Percentiles rank a stretch among this genome's conserved stretches.
These are phyloP conservation scores for Monosporascus sp. DNA, from an alignment of 2,329 filamentous ascomycete species.

Conservation along the genomic window DNA sequence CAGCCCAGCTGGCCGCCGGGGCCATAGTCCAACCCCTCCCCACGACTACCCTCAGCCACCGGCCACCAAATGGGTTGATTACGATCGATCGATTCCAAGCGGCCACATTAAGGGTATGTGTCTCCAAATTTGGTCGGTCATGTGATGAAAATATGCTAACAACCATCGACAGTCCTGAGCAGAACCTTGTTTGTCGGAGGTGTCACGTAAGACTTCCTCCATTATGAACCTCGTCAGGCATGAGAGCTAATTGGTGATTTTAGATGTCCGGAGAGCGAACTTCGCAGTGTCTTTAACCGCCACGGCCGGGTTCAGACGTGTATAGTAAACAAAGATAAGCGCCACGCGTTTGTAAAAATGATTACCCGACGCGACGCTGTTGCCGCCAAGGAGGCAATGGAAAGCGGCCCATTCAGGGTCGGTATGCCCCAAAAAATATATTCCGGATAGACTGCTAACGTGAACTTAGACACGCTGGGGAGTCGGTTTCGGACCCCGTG, in stretches of 20 bases:
- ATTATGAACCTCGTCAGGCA: constrained; percentile 1
- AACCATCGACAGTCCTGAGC: constrained; percentile 64
- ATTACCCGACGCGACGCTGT: constrained; percentile 81
- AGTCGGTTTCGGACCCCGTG: constrained; percentile 91
- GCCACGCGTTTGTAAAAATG: constrained; percentile 99
- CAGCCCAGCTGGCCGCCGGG: constrained; percentile 68
- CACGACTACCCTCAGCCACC: constrained; percentile 29
- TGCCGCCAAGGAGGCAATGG: constrained; percentile 80
- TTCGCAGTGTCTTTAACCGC: constrained; percentile 72
- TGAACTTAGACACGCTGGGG: constrained; percentile 79
- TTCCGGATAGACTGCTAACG: constrained; percentile 10
- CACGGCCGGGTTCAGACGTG: constrained; percentile 92
- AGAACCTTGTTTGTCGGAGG: constrained; percentile 95
- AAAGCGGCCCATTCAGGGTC: constrained; percentile 70
- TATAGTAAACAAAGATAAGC: constrained; percentile 96
- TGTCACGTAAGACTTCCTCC: constrained; percentile 61
- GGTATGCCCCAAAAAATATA: constrained; percentile 27
- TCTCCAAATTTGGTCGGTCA: neutral
- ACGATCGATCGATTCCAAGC: constrained; percentile 66
- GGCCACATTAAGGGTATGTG: constrained; percentile 69
- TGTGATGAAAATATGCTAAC: constrained; percentile 6
- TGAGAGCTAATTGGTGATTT: constrained; percentile 21
- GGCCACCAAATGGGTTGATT: constrained; percentile 67
- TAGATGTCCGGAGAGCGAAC: constrained; percentile 72
- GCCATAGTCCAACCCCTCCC: constrained; percentile 56